Conservation (phyloP, 2,329 filamentous ascomycete species). For the Talaromyces islandicus region DNA sequence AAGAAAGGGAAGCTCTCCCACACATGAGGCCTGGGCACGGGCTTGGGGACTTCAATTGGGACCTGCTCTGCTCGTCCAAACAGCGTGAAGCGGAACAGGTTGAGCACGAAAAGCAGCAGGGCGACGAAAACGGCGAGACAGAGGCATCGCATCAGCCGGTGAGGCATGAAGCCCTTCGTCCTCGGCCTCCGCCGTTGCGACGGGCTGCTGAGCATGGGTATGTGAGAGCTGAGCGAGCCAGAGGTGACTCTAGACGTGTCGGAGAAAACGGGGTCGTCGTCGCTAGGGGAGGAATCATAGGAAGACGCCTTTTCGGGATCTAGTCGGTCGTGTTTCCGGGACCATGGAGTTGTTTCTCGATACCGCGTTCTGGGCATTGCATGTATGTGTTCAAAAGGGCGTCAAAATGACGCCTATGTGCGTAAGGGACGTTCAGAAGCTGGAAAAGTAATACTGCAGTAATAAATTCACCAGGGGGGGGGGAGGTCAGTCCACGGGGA, state of each 20-base stretch:
- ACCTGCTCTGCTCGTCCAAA: constrained; percentile 24
- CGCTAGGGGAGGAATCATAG: constrained; percentile 16
- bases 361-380: constrained; percentile 10
- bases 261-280: constrained; percentile 37
- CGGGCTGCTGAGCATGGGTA: constrained; percentile 29
- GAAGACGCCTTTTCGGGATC: constrained; percentile 10
- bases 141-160: constrained; percentile 70
- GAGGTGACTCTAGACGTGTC: constrained; percentile 50
- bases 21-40: constrained; percentile 56
- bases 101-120: constrained; percentile 70
- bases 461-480: no score
- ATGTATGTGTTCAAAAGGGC: constrained; percentile 6
- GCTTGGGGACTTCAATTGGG: constrained; percentile 46
- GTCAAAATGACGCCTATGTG: constrained; percentile 10
- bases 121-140: constrained; percentile 64
- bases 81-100: constrained; percentile 67
- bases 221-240: constrained; percentile 20
- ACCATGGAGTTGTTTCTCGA: constrained; percentile 10
- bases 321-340: constrained; percentile 4
- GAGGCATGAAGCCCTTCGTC: constrained; percentile 43
- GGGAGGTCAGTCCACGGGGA: background rate
- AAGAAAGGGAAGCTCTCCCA: constrained; percentile 88
- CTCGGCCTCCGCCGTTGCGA: constrained; percentile 27
- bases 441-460: background rate
- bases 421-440: background rate